Conservation (phyloP, 441 rosid genomes). For the Sinapis alba region DNA sequence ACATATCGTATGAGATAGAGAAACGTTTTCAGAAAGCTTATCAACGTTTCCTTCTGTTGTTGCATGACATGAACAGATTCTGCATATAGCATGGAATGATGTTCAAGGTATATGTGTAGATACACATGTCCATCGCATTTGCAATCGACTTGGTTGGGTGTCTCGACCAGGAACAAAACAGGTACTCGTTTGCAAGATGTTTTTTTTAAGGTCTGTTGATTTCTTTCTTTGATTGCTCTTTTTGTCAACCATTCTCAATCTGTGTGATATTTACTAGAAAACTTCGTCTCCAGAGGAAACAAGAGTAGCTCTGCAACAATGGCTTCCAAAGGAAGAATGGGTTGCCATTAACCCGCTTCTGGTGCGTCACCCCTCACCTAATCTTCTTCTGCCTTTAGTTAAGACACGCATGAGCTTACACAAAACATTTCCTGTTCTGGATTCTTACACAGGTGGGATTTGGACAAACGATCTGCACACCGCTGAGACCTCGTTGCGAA, state of each 20-base stretch:
- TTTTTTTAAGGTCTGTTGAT: not conserved
- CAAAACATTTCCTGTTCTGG: not conserved
- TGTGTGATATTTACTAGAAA: slow-evolving; percentile 46
- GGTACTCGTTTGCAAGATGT: slow-evolving; percentile 42
- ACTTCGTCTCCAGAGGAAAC: slow-evolving; percentile 87
- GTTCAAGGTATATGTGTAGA: slow-evolving; percentile 91
- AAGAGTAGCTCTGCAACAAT: slow-evolving; percentile 73
- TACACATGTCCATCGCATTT: slow-evolving; percentile 87
- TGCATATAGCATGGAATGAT: slow-evolving; percentile 86
- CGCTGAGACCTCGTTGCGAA: slow-evolving; percentile 73
- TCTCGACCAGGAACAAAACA: slow-evolving; percentile 61
- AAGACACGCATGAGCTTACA: not conserved
- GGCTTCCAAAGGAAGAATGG: slow-evolving; percentile 98
- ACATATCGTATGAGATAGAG: no score
- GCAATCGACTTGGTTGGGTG: slow-evolving; percentile 96
- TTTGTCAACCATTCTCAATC: not conserved
- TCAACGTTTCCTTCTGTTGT: not conserved
- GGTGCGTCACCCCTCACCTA: slow-evolving; percentile 41
- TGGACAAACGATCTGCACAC: slow-evolving; percentile 89
- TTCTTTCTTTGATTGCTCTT: not conserved
- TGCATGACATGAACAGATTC: slow-evolving; percentile 52
- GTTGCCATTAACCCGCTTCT: slow-evolving; percentile 82
- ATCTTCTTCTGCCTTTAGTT: not conserved
- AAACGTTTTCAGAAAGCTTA: not conserved
- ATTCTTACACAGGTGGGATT: slow-evolving; percentile 69